Percentiles rank a stretch among this genome's conserved stretches.
phyloP scores from a whole-genome alignment of 1,284 basidiomycete genomes.

The Apiotrichum gamsii region DNA sequence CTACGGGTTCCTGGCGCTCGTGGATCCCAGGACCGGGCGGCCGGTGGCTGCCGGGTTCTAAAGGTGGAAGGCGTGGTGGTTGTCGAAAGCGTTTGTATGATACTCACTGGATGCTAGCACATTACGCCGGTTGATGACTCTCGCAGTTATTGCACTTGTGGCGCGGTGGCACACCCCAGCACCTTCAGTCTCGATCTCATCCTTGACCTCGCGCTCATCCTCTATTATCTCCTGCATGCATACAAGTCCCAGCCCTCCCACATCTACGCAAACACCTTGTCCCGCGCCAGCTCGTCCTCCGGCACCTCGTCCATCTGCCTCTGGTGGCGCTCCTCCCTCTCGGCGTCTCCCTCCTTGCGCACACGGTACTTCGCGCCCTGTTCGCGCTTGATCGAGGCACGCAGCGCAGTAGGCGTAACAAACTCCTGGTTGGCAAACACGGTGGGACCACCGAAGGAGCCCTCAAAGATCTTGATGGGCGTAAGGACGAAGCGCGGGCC shows the following conservation, averaged over 20 bases:
- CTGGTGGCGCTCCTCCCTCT: slow-evolving; percentile 62
- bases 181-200: no score
- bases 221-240: no score
- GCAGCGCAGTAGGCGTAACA: slow-evolving; percentile 75
- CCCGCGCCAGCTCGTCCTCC: slow-evolving; percentile 75
- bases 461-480: slow-evolving; percentile 97
- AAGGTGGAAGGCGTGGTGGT: no score
- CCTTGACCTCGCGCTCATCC: no score
- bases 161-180: no score
- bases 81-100: no score
- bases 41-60: slow-evolving; percentile 26
- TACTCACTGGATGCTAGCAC: no score
- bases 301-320: slow-evolving; percentile 55
- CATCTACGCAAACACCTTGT: slow-evolving; percentile 79
- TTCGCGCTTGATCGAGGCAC: slow-evolving; percentile 63
- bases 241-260: no score
- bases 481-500: slow-evolving; percentile 96
- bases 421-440: slow-evolving; percentile 97
- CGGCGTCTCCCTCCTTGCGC: slow-evolving; percentile 70
- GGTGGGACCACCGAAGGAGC: slow-evolving; percentile 89
- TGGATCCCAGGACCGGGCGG: slow-evolving; percentile 33
- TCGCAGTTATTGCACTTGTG: no score
- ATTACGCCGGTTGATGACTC: no score
- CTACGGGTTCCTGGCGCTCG: slow-evolving; percentile 43
- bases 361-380: slow-evolving; percentile 73